Evolutionary conservation across 1,284 basidiomycete species (phyloP).

Genomic region (Boletus mariae): DNA sequence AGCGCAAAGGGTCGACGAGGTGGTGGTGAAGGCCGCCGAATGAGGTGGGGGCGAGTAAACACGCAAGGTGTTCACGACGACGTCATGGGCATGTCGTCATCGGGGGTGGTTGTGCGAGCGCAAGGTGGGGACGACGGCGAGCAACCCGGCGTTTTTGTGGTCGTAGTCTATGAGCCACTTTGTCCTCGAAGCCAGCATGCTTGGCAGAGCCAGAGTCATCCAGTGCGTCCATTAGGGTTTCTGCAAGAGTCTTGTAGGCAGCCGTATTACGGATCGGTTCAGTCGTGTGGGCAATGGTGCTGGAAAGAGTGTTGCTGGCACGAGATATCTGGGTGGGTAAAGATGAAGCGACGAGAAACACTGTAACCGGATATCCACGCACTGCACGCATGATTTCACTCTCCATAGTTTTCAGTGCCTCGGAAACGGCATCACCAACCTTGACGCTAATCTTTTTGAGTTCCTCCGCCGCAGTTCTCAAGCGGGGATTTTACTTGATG

Average conservation of each 20-base stretch:
- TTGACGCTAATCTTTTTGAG: conserved; percentile 87
- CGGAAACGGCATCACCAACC: conserved; percentile 89
- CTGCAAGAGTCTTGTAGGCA: conserved; percentile 89
- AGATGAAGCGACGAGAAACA: not conserved
- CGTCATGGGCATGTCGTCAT: too few species aligned
- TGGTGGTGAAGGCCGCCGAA: too few species aligned
- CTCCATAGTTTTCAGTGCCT: conserved; percentile 89
- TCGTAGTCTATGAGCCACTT: conserved; percentile 76
- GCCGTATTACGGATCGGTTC: conserved; percentile 94
- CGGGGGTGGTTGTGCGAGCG: too few species aligned
- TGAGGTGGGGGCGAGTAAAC: too few species aligned
- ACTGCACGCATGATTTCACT: conserved; percentile 87
- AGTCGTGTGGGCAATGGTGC: conserved; percentile 78
- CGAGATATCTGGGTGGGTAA: conserved; percentile 58
- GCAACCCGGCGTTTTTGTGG: conserved; percentile 53
- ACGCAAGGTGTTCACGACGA: too few species aligned
- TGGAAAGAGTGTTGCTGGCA: conserved; percentile 76
- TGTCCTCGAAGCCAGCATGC: conserved; percentile 93
- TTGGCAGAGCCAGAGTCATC: conserved; percentile 92
- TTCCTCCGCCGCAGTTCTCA: conserved; percentile 89
- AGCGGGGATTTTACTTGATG: conserved; percentile 93
- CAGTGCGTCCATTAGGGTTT: conserved; percentile 87
- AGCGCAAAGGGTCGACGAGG: too few species aligned
- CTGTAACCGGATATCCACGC: conserved; percentile 27
- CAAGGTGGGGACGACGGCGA: too few species aligned